These are phyloP conservation scores for Bassia scoparia DNA, from an alignment of 148 eudicot species.

Conservation along the genomic window DNA sequence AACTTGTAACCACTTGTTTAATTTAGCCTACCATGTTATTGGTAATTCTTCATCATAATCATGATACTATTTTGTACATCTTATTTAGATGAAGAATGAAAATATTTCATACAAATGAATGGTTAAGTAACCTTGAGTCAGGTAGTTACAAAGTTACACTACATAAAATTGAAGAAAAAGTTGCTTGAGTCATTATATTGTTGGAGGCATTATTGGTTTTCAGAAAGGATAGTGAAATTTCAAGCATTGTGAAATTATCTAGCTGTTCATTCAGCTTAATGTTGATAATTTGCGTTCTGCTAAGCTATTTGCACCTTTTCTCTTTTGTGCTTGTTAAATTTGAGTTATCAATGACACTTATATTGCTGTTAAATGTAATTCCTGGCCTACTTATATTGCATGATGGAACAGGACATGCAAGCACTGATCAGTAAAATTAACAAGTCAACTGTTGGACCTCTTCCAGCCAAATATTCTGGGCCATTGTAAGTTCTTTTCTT, in stretches of 20 bases:
- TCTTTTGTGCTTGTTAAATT: not conserved
- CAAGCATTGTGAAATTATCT: not conserved
- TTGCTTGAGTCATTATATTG: not conserved
- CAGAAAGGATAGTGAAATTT: not conserved
- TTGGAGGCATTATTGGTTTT: not conserved
- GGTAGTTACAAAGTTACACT: not conserved
- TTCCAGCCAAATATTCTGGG: slow-evolving; percentile 79
- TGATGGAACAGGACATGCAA: slow-evolving; percentile 79
- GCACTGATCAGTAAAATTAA: slow-evolving; percentile 90
- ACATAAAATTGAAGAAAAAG: no score
- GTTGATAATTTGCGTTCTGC: not conserved
- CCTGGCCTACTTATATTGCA: slow-evolving; percentile 9
- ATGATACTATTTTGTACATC: not conserved
- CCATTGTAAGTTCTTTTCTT: slow-evolving; percentile 64
- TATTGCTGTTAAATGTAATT: not conserved
- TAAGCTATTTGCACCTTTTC: not conserved
- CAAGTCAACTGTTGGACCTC: slow-evolving; percentile 89
- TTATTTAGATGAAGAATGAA: not conserved
- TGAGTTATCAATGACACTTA: not conserved
- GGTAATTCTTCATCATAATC: not conserved
- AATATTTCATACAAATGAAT: not conserved
- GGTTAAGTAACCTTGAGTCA: not conserved
- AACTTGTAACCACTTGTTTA: not conserved
- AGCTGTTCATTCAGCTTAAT: not conserved
- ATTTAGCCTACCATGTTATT: not conserved